Conservation (phyloP, 228 moss, liverwort and hornwort species). For the Sphagnum fallax region DNA sequence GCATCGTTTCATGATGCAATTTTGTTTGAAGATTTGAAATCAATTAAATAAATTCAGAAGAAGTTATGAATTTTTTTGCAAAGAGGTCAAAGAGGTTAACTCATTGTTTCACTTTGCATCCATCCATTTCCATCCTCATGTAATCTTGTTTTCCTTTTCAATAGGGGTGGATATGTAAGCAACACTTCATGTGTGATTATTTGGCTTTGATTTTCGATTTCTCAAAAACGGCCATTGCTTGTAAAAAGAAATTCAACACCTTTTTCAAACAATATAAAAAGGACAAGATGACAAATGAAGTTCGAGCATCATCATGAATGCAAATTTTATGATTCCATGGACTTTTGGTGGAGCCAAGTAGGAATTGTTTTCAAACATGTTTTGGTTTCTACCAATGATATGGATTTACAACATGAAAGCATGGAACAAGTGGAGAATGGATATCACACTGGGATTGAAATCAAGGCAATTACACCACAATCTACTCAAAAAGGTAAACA, state of each 20-base stretch:
- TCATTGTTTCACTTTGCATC: background rate
- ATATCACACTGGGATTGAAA: background rate
- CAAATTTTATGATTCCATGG: constrained; percentile 7
- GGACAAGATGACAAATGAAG: constrained; percentile 25
- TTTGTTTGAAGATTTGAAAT: no score
- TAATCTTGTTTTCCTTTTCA: background rate
- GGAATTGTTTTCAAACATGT: background rate
- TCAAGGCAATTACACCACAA: background rate
- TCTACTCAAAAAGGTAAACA: background rate
- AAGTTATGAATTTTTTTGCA: no score
- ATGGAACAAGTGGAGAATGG: background rate
- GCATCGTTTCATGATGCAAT: no score
- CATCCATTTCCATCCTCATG: no score
- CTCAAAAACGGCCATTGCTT: constrained; percentile 32
- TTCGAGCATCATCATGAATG: constrained; percentile 17
- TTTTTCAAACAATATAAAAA: constrained; percentile 52
- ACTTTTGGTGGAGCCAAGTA: background rate
- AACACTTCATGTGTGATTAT: constrained; percentile 31
- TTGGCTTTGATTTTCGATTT: constrained; percentile 23
- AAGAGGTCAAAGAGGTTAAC: background rate
- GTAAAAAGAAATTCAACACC: constrained; percentile 26
- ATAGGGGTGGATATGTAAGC: constrained; percentile 50
- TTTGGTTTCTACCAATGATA: background rate
- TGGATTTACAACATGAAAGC: background rate
- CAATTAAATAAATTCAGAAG: no score